Conservation (phyloP, 441 rosid species). For the Euphorbia celastroides region DNA sequence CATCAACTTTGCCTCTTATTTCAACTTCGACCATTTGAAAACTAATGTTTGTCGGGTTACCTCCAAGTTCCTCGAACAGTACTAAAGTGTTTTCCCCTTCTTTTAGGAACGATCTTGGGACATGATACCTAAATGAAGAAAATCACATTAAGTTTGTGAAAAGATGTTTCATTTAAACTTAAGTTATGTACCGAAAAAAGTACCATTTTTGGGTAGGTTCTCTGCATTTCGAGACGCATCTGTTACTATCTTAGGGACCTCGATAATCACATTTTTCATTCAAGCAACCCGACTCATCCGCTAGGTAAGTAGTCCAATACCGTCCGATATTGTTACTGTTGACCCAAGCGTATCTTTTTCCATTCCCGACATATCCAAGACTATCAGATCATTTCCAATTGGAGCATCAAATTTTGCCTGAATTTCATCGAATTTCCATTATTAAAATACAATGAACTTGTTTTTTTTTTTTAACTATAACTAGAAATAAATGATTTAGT, state of each 20-base stretch:
- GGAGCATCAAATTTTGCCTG: slow-evolving; percentile 62
- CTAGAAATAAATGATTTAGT: too few relatives aligned
- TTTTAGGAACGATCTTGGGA: slow-evolving; percentile 53
- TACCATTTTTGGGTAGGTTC: slow-evolving; percentile 65
- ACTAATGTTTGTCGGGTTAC: slow-evolving; percentile 35
- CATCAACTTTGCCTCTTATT: slow-evolving; percentile 34
- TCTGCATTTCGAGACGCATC: slow-evolving; percentile 54
- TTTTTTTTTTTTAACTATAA: too few relatives aligned
- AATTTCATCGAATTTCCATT: neutral
- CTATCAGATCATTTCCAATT: slow-evolving; percentile 43
- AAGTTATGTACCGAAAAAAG: neutral
- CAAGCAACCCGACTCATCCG: slow-evolving; percentile 36
- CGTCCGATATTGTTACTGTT: slow-evolving; percentile 56
- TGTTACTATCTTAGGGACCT: slow-evolving; percentile 31
- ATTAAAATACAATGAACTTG: neutral
- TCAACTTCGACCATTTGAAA: slow-evolving; percentile 36
- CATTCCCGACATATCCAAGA: slow-evolving; percentile 49
- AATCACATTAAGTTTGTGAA: too few relatives aligned
- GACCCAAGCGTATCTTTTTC: slow-evolving; percentile 74
- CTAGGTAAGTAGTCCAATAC: slow-evolving; percentile 50
- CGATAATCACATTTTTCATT: slow-evolving; percentile 42
- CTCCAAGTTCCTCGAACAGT: slow-evolving; percentile 71
- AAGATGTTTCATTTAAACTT: too few relatives aligned
- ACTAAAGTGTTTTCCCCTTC: slow-evolving; percentile 44
- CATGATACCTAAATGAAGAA: slow-evolving; percentile 49